These are phyloP conservation scores for Cystofilobasidium capitatum DNA, from an alignment of 768 basidiomycete species.

Conservation along the genomic window DNA sequence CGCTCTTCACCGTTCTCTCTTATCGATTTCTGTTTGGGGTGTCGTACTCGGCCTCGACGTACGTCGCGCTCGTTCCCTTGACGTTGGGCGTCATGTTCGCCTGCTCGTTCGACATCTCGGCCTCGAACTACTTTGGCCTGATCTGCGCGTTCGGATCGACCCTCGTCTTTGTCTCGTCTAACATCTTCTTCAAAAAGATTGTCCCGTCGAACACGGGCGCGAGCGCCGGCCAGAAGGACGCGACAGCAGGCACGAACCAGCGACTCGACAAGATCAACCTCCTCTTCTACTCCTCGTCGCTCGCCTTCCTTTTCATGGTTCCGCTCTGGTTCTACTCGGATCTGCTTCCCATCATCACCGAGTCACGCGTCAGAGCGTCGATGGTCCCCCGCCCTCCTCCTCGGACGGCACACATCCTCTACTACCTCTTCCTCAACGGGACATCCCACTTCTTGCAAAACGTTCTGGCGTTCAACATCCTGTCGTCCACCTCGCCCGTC, in stretches of 20 bases:
- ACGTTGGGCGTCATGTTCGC: slow-evolving; percentile 96
- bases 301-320: slow-evolving; percentile 92
- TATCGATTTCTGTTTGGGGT: slow-evolving; percentile 90
- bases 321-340: slow-evolving; percentile 91
- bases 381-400: slow-evolving; percentile 21
- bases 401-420: slow-evolving; percentile 43
- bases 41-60: slow-evolving; percentile 82
- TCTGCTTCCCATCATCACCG: slow-evolving; percentile 55
- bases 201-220: slow-evolving; percentile 54
- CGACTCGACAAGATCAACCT: slow-evolving; percentile 97
- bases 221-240: slow-evolving; percentile 36
- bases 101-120: slow-evolving; percentile 82
- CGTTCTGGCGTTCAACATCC: slow-evolving; percentile 92
- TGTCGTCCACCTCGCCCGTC: slow-evolving; percentile 91
- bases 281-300: slow-evolving; percentile 81
- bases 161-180: slow-evolving; percentile 90
- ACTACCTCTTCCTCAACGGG: slow-evolving; percentile 87
- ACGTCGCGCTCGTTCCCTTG: slow-evolving; percentile 84
- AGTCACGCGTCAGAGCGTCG: slow-evolving; percentile 35
- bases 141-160: slow-evolving; percentile 95
- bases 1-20: slow-evolving; percentile 90
- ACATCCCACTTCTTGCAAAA: slow-evolving; percentile 94
- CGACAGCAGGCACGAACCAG: slow-evolving; percentile 35
- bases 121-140: slow-evolving; percentile 75
- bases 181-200: slow-evolving; percentile 99